Evolutionary conservation across 2,329 filamentous ascomycete species (phyloP).

Genomic region (Zymoseptoria pseudotritici): DNA sequence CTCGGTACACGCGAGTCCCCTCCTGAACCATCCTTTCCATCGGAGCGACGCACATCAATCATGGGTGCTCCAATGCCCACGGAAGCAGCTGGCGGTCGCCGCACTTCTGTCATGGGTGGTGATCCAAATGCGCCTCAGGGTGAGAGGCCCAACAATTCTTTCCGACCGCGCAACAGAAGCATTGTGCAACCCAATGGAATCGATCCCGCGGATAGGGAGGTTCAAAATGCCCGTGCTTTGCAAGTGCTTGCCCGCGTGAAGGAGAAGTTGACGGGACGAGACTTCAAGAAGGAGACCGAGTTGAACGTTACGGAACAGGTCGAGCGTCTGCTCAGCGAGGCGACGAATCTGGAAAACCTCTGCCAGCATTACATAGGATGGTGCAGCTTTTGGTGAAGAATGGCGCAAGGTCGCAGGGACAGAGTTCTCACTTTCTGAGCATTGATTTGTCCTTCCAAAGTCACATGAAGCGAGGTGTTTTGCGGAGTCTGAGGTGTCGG

Average conservation of each 20-base stretch:
- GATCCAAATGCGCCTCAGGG: constrained; percentile 18
- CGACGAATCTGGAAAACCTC: constrained; percentile 92
- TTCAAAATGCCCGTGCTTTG: constrained; percentile 85
- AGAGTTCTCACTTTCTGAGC: background rate
- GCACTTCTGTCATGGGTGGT: constrained; percentile 26
- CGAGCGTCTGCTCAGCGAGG: constrained; percentile 88
- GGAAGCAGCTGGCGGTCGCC: constrained; percentile 20
- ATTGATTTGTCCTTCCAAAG: background rate
- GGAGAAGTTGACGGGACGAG: constrained; percentile 88
- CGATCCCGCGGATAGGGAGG: constrained; percentile 52
- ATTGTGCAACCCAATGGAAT: constrained; percentile 28
- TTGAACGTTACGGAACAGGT: constrained; percentile 81
- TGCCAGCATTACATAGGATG: constrained; percentile 99
- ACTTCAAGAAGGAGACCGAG: constrained; percentile 83
- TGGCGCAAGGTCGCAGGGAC: background rate
- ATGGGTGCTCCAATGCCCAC: constrained; percentile 39
- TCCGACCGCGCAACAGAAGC: constrained; percentile 24
- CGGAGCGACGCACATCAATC: constrained; percentile 54
- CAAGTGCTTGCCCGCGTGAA: constrained; percentile 87
- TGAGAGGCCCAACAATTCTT: constrained; percentile 23
- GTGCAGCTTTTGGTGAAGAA: constrained; percentile 86
- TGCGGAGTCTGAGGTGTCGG: background rate
- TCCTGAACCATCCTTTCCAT: constrained; percentile 51
- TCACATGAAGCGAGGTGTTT: background rate
- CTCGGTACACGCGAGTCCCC: constrained; percentile 59